Evolutionary conservation across 441 rosid genomes (phyloP).

Genomic region (Populus hybrid): DNA sequence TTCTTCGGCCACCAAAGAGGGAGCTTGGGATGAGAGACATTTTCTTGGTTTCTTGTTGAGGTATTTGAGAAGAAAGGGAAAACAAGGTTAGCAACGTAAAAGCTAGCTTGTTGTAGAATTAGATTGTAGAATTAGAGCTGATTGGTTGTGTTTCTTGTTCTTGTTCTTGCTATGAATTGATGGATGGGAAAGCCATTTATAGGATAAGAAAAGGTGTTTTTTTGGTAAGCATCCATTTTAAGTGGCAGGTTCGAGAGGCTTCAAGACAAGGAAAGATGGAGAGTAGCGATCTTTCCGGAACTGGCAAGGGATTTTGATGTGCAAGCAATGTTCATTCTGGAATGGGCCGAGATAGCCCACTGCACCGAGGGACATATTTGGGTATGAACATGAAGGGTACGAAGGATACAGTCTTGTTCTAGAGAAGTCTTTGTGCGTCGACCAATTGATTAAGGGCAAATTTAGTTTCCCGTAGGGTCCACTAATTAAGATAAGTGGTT

Average conservation of each 20-base stretch:
- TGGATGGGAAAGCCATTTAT: neutral
- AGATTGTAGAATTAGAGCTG: neutral
- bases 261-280: neutral
- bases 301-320: neutral
- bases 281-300: neutral
- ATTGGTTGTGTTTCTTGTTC: neutral
- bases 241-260: neutral
- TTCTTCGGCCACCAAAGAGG: no score
- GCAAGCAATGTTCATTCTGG: neutral
- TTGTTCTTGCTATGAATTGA: neutral
- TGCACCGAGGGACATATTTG: neutral
- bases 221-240: neutral
- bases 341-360: neutral
- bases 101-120: neutral
- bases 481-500: no score
- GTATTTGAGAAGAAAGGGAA: neutral
- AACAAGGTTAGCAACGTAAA: neutral
- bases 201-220: neutral
- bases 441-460: neutral
- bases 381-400: no score
- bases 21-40: no score
- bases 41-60: no score
- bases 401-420: neutral
- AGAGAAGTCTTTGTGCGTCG: neutral
- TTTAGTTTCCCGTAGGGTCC: no score